Percentiles rank a stretch among this genome's conserved stretches.
phyloP scores from a whole-genome alignment of 257 asterid genomes.

The Solanum corneliomulleri region DNA sequence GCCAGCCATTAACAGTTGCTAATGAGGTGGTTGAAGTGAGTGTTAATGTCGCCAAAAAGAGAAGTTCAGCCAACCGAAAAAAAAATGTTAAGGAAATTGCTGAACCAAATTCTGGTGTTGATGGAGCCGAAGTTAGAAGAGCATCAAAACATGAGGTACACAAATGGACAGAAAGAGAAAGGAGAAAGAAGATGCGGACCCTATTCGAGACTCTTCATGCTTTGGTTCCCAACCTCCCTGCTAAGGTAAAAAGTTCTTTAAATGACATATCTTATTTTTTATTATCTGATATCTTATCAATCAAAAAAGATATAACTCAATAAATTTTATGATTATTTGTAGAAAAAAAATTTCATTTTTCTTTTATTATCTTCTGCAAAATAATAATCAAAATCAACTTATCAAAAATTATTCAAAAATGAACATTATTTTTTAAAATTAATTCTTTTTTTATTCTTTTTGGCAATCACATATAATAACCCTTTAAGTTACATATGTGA shows the following conservation, averaged over 20 bases:
- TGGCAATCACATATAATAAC: too few species aligned
- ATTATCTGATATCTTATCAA: too few species aligned
- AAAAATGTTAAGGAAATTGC: not conserved
- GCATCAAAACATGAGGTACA: conserved; percentile 59
- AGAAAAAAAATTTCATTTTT: too few species aligned
- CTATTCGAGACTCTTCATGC: conserved; percentile 65
- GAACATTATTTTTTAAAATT: too few species aligned
- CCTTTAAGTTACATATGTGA: too few species aligned
- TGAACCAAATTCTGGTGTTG: not conserved
- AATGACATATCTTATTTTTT: not conserved
- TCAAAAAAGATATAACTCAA: not conserved
- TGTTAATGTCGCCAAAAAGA: conserved; percentile 2
- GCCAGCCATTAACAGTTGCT: not conserved
- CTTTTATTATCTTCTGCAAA: not conserved
- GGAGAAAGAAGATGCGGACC: conserved; percentile 83
- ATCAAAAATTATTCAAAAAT: not conserved
- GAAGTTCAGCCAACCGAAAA: not conserved
- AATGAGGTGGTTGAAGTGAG: conserved; percentile 7
- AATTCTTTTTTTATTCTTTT: too few species aligned
- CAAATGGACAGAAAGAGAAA: conserved; percentile 74
- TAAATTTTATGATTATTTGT: not conserved
- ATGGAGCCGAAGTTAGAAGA: conserved; percentile 5
- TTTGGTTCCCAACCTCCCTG: conserved; percentile 73
- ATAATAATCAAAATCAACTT: not conserved
- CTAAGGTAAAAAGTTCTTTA: conserved; percentile 34